Evolutionary conservation across 1,284 basidiomycete genomes (phyloP), one percentile per base, ranked within the genome.

Genomic region (Austroboletus novae-zelandiae): DNA sequence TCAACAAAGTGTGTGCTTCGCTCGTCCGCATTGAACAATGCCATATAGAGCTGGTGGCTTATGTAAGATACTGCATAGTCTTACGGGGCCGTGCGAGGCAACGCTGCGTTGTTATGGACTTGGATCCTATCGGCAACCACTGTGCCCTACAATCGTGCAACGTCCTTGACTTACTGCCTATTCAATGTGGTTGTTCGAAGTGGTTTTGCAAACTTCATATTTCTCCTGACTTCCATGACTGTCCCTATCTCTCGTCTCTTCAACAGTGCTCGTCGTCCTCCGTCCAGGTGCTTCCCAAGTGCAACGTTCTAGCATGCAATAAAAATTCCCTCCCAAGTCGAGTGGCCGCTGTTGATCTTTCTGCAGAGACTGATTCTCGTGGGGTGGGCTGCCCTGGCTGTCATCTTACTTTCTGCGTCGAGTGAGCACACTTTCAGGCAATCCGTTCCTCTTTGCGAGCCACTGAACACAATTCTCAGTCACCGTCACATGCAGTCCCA

Each of bases 401-500:
- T 61, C 62, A 70, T 7, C 69, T 71, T 36, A 72, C 78, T 5
- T 89, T 83, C 64, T 91, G 88, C 62, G 76, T 77, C 43, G 66
- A 74, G 87, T 89, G 65, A 74, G 87, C 88, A 50, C 20, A 42
- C 51, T 56, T 40, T 37, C 36, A 18, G 50, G 7, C 8, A 18
- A 9, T 50, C 4, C 9, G 6, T 49, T 45, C 2, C 30, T 11
- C 39, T 40, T 50, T 37, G 32, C 32, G 30, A 43, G 36, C 31
- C 34, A 25, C 48, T 60, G 55, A 9, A 69, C 40, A 18, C 25
- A 25, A 41, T 45, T 61, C 29, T 44, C 63, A 82, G 86, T 53
- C 80, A 89, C 72, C 76, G 89, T 48, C 74, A 82, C 65, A 70
- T 78, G 59, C 71, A 77, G 58, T 69, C 78, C 40, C 79, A 90